phyloP scores from a whole-genome alignment of 2,329 filamentous ascomycete genomes.

The Cucurbitaria berberidis region DNA sequence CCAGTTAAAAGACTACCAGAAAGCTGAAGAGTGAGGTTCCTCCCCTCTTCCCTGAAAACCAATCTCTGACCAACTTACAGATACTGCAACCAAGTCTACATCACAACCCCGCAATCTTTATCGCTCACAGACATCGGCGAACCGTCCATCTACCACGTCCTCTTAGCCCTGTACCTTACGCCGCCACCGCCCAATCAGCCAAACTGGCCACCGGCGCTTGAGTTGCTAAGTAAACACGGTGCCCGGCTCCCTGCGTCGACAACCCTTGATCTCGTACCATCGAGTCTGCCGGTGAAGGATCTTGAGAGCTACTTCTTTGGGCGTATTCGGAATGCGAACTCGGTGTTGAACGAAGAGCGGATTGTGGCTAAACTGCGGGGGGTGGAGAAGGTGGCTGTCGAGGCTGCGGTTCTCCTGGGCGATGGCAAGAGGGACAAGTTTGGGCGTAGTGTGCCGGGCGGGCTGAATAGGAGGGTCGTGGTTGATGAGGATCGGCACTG shows the following conservation, averaged over 20 bases:
- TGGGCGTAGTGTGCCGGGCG: slow-evolving; percentile 57
- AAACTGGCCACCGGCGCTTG: slow-evolving; percentile 79
- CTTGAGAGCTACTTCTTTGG: slow-evolving; percentile 92
- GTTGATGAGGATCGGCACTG: slow-evolving; percentile 90
- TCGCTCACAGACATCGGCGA: slow-evolving; percentile 60
- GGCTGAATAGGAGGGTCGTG: slow-evolving; percentile 72
- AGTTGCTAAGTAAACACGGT: slow-evolving; percentile 89
- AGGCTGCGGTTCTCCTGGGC: slow-evolving; percentile 76
- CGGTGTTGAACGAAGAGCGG: slow-evolving; percentile 77
- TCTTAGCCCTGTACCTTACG: slow-evolving; percentile 86
- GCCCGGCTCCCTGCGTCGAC: slow-evolving; percentile 87
- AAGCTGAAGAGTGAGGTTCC: slow-evolving; percentile 81
- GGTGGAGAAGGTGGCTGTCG: slow-evolving; percentile 78
- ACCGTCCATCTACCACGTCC: slow-evolving; percentile 87
- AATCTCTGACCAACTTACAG: slow-evolving; percentile 51
- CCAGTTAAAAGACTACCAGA: slow-evolving; percentile 82
- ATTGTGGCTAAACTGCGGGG: slow-evolving; percentile 79
- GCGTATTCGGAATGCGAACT: slow-evolving; percentile 85
- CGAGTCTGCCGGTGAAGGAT: slow-evolving; percentile 75
- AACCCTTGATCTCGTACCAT: slow-evolving; percentile 84
- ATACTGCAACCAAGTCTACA: slow-evolving; percentile 85
- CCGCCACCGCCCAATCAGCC: slow-evolving; percentile 75
- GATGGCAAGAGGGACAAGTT: slow-evolving; percentile 66
- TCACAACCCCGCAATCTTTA: slow-evolving; percentile 48
- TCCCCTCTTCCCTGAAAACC: neutral